These are phyloP conservation scores for Flammula alnicola DNA, from an alignment of 1,284 basidiomycete species.

Conservation along the genomic window DNA sequence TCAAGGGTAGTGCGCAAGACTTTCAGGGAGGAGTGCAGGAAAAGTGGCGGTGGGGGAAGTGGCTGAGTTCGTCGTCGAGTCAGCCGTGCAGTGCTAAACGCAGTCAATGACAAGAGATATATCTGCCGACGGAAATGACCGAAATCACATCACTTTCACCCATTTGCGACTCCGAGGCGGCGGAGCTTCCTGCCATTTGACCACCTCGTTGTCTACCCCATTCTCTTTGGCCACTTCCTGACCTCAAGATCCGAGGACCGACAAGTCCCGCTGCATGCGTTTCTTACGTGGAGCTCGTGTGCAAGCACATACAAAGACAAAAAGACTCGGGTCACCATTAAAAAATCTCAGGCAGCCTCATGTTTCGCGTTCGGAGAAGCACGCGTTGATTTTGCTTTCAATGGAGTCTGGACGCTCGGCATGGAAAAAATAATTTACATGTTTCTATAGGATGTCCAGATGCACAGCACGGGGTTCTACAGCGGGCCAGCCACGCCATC, in stretches of 20 bases:
- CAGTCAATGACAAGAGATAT: slow-evolving; percentile 13
- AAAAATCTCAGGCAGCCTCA: neutral
- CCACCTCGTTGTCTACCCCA: neutral
- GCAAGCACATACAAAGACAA: no score
- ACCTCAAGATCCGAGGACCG: slow-evolving; percentile 5
- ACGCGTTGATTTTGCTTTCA: neutral
- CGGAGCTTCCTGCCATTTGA: neutral
- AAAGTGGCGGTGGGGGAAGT: neutral
- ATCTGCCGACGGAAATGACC: slow-evolving; percentile 22
- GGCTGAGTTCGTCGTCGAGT: slow-evolving; percentile 11
- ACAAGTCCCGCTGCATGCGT: neutral
- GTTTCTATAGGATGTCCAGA: neutral
- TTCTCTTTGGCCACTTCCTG: slow-evolving; percentile 1
- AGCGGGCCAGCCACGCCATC: neutral
- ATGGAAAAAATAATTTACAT: neutral
- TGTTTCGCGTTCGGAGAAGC: neutral
- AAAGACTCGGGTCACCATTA: neutral
- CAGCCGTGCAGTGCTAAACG: slow-evolving; percentile 18
- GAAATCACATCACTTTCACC: slow-evolving; percentile 20
- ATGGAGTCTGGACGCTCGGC: neutral
- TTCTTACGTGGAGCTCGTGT: neutral
- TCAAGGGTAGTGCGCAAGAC: neutral
- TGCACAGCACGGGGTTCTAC: neutral
- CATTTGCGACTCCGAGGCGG: slow-evolving; percentile 5
- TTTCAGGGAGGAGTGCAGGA: neutral